Evolutionary conservation across 1,139 yeast species (phyloP).

Genomic region (Saccharomycopsis hybrid): DNA sequence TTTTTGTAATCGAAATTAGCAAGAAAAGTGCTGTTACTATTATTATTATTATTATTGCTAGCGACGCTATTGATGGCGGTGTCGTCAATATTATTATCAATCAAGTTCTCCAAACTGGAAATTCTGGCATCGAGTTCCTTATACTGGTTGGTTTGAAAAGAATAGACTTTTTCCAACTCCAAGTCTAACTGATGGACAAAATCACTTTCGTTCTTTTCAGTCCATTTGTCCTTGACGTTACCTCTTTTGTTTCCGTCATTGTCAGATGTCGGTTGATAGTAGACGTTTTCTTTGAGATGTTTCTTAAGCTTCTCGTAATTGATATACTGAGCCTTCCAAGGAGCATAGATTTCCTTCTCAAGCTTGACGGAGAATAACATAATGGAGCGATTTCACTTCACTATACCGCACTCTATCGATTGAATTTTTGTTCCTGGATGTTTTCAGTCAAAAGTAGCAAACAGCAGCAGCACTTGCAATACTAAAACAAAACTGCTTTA

Average conservation of each 20-base stretch:
- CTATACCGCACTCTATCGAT: not conserved
- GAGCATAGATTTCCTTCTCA: constrained; percentile 73
- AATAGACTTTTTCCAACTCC: constrained; percentile 88
- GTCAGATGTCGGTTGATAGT: constrained; percentile 36
- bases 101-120: constrained; percentile 52
- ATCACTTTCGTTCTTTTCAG: constrained; percentile 72
- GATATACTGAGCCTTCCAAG: constrained; percentile 84
- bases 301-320: constrained; percentile 74
- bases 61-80: constrained; percentile 18
- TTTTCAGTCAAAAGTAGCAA: too few species aligned
- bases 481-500: too few species aligned
- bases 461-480: too few species aligned
- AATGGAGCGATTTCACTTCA: not conserved
- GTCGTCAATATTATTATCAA: constrained; percentile 28
- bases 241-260: constrained; percentile 25
- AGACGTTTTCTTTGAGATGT: constrained; percentile 72
- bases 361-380: constrained; percentile 88
- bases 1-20: constrained; percentile 44
- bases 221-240: constrained; percentile 42
- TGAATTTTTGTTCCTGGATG: too few species aligned
- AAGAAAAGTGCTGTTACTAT: constrained; percentile 22
- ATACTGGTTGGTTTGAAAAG: constrained; percentile 71
- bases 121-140: constrained; percentile 62
- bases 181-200: constrained; percentile 79
- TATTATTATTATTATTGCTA: constrained; percentile 27